Evolutionary conservation across 1,139 yeast species (phyloP).

Genomic region (Kodamaea suecica): DNA sequence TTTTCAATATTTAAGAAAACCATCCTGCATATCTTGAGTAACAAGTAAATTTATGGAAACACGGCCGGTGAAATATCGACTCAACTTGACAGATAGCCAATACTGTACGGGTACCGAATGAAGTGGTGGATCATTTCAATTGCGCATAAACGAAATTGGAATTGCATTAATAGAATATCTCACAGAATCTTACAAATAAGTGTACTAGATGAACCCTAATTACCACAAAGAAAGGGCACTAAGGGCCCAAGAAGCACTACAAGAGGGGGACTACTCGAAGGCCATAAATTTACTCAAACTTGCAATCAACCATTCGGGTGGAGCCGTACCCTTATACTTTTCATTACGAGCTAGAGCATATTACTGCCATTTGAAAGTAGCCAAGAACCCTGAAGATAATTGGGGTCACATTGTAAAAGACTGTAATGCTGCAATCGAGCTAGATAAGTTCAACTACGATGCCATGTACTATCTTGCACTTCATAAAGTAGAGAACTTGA

Average conservation of each 20-base stretch:
- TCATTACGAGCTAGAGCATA: slow-evolving; percentile 20
- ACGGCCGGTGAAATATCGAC: too few relatives aligned
- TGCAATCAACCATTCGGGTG: slow-evolving; percentile 16
- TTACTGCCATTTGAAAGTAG: slow-evolving; percentile 12
- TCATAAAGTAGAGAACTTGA: slow-evolving; percentile 22
- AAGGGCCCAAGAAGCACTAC: slow-evolving; percentile 11
- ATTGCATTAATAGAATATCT: too few relatives aligned
- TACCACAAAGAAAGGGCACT: slow-evolving; percentile 6
- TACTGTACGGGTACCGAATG: too few relatives aligned
- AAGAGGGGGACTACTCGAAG: slow-evolving; percentile 16
- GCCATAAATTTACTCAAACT: slow-evolving; percentile 20
- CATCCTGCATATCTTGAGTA: too few relatives aligned
- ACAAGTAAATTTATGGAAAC: too few relatives aligned
- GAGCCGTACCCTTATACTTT: slow-evolving; percentile 12
- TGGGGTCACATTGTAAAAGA: slow-evolving; percentile 24
- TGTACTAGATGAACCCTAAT: background rate
- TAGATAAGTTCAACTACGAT: slow-evolving; percentile 20
- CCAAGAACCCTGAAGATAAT: slow-evolving; percentile 9
- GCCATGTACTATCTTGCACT: slow-evolving; percentile 27
- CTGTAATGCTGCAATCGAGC: slow-evolving; percentile 27
- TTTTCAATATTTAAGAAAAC: too few relatives aligned
- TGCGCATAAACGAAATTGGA: too few relatives aligned
- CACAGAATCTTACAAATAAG: too few relatives aligned
- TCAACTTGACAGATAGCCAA: too few relatives aligned
- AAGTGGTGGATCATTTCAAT: too few relatives aligned